Base-by-base conservation (phyloP, 2,329 filamentous ascomycete genomes). In the Verticillium albo-atrum region DNA sequence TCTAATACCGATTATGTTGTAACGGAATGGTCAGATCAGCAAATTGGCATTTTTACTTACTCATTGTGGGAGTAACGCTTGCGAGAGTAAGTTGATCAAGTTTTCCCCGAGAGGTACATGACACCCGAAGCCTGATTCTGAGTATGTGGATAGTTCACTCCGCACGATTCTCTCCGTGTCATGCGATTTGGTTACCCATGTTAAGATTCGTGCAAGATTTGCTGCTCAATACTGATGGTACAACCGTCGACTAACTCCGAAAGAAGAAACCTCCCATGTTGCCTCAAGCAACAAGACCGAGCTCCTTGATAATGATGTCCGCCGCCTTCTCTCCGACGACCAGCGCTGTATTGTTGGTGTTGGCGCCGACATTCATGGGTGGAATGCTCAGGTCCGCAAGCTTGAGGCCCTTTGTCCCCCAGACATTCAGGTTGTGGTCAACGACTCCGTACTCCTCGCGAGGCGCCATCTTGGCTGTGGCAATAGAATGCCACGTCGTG, bases 301-400 rank as follows among this genome's bases (percentile, higher is more conserved):
- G 61, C 57, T 77, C 75, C 58, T 67, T 68, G 5, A 75, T 71
- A 20, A 78, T 70, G 47, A 79, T 76, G 59, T 75, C 74, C 0
- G 75, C 75, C 3, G 72, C 76, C 67, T 75, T 78, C 70, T 84
- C 81, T 2, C 81, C 81, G 32, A 83, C 68, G 17, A 77, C 60
- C 17, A 82, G 66, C 0, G 81, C 80, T 1, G 77, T 79, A 42
- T 77, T 79, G 53, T 78, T 77, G 1, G 80, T 82, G 60, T 84
- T 83, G 1, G 73, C 75, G 1, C 69, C 77, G 1, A 82, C 73
- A 14, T 79, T 80, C 26, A 61, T 56, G 0, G 75, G 74, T 4
- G 67, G 63, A 1, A 77, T 66, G 60, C 74, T 74, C 60, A 77
- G 51, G 53, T 78, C 73, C 2, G 72, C 77, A 37, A 80, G 59